Conservation (phyloP, 257 asterid species). For the Solanum piurae region DNA sequence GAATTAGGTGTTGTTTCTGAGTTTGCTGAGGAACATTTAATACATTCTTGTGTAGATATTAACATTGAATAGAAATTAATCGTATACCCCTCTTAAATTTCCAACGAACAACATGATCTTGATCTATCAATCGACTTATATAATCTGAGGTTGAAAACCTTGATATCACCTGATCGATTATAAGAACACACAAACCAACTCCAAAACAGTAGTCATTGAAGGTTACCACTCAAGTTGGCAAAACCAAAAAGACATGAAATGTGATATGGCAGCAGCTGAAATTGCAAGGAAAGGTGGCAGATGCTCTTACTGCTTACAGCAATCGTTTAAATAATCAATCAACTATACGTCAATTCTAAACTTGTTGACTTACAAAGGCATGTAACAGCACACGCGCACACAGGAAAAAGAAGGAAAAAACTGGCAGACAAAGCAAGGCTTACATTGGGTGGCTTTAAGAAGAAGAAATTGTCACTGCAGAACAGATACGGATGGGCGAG, state of each 20-base stretch:
- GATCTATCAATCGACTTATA: background rate
- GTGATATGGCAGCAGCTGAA: background rate
- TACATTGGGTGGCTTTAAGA: background rate
- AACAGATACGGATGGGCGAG: slow-evolving; percentile 50
- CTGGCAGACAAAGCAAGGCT: background rate
- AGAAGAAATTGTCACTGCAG: slow-evolving; percentile 23
- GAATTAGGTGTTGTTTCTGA: background rate
- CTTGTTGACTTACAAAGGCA: background rate
- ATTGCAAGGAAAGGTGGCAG: background rate
- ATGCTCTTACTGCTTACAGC: background rate
- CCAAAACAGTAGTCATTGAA: background rate
- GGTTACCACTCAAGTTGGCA: background rate
- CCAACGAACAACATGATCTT: background rate
- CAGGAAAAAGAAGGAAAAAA: background rate
- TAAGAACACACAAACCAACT: background rate
- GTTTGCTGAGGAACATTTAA: background rate
- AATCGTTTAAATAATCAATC: background rate
- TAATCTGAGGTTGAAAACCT: background rate
- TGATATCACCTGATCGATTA: background rate
- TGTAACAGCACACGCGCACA: background rate
- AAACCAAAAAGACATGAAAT: background rate
- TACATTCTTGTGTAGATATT: background rate
- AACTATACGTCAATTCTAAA: background rate
- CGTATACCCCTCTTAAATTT: background rate
- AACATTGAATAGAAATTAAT: background rate